Percentiles rank a stretch among this genome's conserved stretches.
These are phyloP conservation scores for Flaveria floridana DNA, from an alignment of 140 eudicot species.

Conservation along the genomic window DNA sequence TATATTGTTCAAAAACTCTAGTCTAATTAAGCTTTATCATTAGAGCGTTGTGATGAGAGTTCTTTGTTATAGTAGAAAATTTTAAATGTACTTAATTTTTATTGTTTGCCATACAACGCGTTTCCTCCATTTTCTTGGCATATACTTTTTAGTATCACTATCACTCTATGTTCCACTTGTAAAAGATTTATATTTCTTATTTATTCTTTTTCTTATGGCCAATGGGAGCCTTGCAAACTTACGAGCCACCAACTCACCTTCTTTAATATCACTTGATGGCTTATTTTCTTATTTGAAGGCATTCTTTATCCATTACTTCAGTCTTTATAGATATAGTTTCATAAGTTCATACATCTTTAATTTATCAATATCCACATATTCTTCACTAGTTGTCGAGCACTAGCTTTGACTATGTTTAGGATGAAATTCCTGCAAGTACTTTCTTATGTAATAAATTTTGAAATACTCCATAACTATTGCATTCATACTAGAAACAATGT, in stretches of 20 bases:
- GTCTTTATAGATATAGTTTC: background rate
- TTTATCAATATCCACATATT: background rate
- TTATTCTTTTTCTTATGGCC: background rate
- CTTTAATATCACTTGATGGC: background rate
- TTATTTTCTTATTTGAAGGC: no score
- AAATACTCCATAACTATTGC: background rate
- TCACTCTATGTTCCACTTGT: background rate
- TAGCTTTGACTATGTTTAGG: background rate
- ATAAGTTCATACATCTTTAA: background rate
- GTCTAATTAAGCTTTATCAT: background rate
- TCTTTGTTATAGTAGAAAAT: background rate
- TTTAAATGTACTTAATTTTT: no score
- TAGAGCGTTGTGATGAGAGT: background rate
- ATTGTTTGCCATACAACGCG: background rate
- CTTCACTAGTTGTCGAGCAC: background rate
- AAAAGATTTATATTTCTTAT: background rate
- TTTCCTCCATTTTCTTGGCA: background rate
- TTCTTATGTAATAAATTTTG: background rate
- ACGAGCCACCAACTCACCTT: background rate
- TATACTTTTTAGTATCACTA: background rate
- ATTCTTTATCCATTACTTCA: no score
- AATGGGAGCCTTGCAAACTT: background rate
- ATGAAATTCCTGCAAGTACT: background rate
- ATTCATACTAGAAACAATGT: background rate
- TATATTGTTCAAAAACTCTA: background rate